A percentile compares a stretch with the other conserved stretches of the same genome.
phyloP scores from a whole-genome alignment of 345 rosid genomes.

The Acer yangbiense region DNA sequence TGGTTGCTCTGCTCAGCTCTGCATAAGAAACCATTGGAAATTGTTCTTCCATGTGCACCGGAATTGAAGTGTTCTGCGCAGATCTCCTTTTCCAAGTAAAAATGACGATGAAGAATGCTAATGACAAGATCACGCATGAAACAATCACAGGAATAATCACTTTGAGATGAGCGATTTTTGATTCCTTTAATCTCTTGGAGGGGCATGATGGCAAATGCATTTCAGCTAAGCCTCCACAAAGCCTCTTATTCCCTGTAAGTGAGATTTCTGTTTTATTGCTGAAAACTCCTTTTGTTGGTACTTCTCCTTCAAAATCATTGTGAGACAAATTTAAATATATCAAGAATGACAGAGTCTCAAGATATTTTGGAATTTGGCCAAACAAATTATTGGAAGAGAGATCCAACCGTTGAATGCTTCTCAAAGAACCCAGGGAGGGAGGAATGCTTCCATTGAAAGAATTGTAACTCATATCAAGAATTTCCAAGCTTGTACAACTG shows the following conservation, averaged over 20 bases:
- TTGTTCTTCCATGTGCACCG: not conserved
- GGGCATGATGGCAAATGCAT: conserved; percentile 17
- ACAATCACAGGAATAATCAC: not conserved
- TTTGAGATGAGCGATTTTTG: not conserved
- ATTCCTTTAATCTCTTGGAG: conserved; percentile 9
- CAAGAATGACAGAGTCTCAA: conserved; percentile 4
- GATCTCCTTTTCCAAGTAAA: not conserved
- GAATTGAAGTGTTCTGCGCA: not conserved
- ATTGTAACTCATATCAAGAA: conserved; percentile 7
- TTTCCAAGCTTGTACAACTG: not conserved
- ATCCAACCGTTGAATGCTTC: conserved; percentile 5
- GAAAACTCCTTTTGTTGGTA: conserved; percentile 23
- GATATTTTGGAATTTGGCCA: conserved; percentile 10
- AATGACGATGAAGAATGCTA: not conserved
- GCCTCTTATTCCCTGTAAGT: conserved; percentile 17
- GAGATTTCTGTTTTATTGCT: not conserved
- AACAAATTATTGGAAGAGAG: conserved; percentile 21
- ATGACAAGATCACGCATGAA: not conserved
- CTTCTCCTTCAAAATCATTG: conserved; percentile 17
- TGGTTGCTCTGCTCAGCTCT: conserved; percentile 13
- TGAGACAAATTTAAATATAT: conserved; percentile 11
- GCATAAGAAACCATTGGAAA: conserved; percentile 13
- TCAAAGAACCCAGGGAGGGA: conserved; percentile 12
- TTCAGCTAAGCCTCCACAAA: conserved; percentile 18
- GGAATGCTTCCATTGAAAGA: conserved; percentile 20